These are phyloP conservation scores for Apiotrichum gracile DNA, from an alignment of 1,284 basidiomycete species.

Conservation along the genomic window DNA sequence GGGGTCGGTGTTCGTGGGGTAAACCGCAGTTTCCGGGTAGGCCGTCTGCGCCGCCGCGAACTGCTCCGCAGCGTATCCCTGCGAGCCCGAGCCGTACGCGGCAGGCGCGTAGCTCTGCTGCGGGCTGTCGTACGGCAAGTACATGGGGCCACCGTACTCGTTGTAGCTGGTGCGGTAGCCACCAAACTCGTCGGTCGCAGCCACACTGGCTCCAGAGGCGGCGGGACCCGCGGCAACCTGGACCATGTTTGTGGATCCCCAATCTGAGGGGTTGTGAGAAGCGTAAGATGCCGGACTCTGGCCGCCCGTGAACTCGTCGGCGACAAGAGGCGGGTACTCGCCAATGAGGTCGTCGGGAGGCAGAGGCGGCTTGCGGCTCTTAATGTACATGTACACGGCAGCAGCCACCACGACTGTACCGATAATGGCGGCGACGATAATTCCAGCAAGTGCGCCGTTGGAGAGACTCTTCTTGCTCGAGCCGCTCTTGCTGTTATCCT, in stretches of 20 bases:
- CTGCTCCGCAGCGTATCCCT: too few relatives aligned
- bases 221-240: neutral
- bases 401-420: neutral
- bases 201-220: too few relatives aligned
- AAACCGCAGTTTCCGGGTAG: too few relatives aligned
- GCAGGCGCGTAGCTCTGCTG: too few relatives aligned
- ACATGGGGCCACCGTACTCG: too few relatives aligned
- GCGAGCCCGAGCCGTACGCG: too few relatives aligned
- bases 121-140: too few relatives aligned
- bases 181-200: too few relatives aligned
- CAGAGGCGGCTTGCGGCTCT: neutral
- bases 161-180: too few relatives aligned
- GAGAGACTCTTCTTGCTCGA: neutral
- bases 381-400: neutral
- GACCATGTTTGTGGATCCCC: neutral
- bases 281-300: neutral
- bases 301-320: neutral
- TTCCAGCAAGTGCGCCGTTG: neutral
- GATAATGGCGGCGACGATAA: neutral
- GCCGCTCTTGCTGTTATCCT: neutral
- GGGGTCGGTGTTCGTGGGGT: too few relatives aligned
- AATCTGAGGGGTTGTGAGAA: neutral
- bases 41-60: too few relatives aligned
- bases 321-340: neutral
- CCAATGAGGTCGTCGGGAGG: neutral